A percentile compares a stretch with the other conserved stretches of the same genome.
Conservation (phyloP, 2,329 filamentous ascomycete genomes). For the Exophiala spinifera region DNA sequence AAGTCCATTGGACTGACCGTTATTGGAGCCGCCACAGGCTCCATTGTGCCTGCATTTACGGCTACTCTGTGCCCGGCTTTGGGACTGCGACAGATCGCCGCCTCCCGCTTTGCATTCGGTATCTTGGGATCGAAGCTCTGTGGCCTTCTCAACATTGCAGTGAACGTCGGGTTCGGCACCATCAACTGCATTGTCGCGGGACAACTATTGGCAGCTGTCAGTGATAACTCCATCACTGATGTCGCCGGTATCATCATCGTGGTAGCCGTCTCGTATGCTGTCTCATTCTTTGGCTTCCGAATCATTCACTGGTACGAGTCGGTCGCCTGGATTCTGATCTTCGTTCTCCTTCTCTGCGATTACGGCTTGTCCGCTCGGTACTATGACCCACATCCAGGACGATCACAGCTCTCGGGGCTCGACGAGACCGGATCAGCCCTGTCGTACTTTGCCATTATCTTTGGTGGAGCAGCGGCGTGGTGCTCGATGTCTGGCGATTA, state of each 20-base stretch:
- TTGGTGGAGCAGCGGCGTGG: conserved; percentile 29
- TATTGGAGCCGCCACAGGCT: background rate
- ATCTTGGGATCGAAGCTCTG: conserved; percentile 30
- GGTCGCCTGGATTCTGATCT: conserved; percentile 31
- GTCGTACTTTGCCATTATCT: conserved; percentile 43
- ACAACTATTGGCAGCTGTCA: conserved; percentile 32
- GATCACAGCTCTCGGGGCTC: background rate
- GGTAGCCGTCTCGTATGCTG: conserved; percentile 23
- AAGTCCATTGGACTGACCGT: conserved; percentile 22
- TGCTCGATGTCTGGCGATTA: conserved; percentile 30
- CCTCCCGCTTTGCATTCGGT: conserved; percentile 29
- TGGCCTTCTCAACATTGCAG: conserved; percentile 28
- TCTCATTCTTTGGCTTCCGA: conserved; percentile 31
- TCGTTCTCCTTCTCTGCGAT: conserved; percentile 19
- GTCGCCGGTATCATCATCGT: conserved; percentile 31
- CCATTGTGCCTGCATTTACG: background rate
- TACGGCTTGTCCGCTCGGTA: conserved; percentile 6
- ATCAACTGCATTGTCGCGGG: conserved; percentile 34
- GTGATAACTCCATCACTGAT: conserved; percentile 28
- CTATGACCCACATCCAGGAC: background rate
- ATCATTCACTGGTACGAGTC: conserved; percentile 30
- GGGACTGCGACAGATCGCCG: conserved; percentile 30
- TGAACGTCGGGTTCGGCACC: conserved; percentile 31
- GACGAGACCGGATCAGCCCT: conserved; percentile 31
- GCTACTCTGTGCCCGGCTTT: conserved; percentile 7